Conservation (phyloP, 805 yeast genomes). For the Tetrapisispora phaffii region DNA sequence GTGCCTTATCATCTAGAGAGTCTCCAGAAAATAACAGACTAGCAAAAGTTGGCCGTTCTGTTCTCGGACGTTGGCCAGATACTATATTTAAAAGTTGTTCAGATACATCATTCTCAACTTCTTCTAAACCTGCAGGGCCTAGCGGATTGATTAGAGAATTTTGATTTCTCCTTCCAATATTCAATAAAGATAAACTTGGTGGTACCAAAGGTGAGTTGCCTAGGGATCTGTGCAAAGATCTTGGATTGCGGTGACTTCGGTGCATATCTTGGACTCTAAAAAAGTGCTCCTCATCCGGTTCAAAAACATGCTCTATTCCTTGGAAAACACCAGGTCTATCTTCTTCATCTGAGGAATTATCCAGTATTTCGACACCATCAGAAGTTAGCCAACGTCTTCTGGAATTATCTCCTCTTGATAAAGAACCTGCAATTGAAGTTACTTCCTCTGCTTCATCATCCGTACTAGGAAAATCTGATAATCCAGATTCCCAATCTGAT, state of each 20-base stretch:
- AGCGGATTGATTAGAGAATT: conserved; percentile 26
- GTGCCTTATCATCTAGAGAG: conserved; percentile 23
- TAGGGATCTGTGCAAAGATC: conserved; percentile 13
- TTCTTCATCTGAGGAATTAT: conserved; percentile 23
- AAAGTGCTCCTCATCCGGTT: conserved; percentile 20
- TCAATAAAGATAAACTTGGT: conserved; percentile 23
- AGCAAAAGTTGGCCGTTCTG: conserved; percentile 21
- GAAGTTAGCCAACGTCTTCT: conserved; percentile 25
- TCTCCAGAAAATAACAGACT: conserved; percentile 26
- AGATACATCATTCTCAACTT: conserved; percentile 24
- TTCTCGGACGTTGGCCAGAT: conserved; percentile 19
- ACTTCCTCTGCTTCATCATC: conserved; percentile 28
- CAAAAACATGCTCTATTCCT: conserved; percentile 27
- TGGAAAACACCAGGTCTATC: conserved; percentile 25
- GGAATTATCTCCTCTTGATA: conserved; percentile 13
- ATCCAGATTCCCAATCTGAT: conserved; percentile 30
- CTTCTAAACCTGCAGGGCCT: conserved; percentile 28
- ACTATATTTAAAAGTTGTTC: conserved; percentile 21
- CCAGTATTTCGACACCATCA: conserved; percentile 22
- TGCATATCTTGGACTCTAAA: conserved; percentile 22
- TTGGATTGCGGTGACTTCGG: conserved; percentile 15
- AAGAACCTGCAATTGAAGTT: conserved; percentile 11
- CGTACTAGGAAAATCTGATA: conserved; percentile 27
- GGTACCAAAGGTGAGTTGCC: conserved; percentile 16
- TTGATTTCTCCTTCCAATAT: conserved; percentile 21